These are phyloP conservation scores for Articulospora tetracladia DNA, from an alignment of 495 filamentous ascomycete genomes.

Conservation along the genomic window DNA sequence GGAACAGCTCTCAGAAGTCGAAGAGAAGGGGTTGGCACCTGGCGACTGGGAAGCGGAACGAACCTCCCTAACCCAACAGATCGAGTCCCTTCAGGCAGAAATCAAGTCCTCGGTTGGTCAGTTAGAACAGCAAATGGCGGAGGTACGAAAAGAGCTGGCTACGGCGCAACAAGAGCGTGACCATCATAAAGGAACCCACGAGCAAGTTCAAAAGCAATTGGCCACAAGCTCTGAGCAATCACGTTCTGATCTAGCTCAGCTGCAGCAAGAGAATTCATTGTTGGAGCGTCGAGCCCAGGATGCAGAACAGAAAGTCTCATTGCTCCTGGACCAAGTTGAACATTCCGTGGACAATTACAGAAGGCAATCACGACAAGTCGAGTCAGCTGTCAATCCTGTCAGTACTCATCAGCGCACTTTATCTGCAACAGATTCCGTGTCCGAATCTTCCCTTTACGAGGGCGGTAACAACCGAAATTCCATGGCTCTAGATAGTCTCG, in stretches of 20 bases:
- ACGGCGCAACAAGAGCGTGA: slow-evolving; percentile 65
- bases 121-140: slow-evolving; percentile 67
- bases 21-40: slow-evolving; percentile 41
- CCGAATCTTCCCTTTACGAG: slow-evolving; percentile 50
- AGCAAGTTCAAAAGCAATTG: slow-evolving; percentile 57
- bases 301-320: slow-evolving; percentile 87
- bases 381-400: slow-evolving; percentile 24
- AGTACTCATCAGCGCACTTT: slow-evolving; percentile 28
- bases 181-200: slow-evolving; percentile 48
- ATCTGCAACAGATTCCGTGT: slow-evolving; percentile 33
- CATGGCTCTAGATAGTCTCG: slow-evolving; percentile 84
- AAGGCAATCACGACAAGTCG: slow-evolving; percentile 60
- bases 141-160: slow-evolving; percentile 64
- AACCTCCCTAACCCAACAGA: slow-evolving; percentile 55
- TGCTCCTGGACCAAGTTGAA: slow-evolving; percentile 91
- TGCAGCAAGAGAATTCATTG: slow-evolving; percentile 74
- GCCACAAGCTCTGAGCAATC: slow-evolving; percentile 49
- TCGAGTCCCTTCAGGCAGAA: slow-evolving; percentile 62
- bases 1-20: slow-evolving; percentile 65
- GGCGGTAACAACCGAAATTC: slow-evolving; percentile 51
- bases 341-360: slow-evolving; percentile 92
- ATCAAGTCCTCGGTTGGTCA: slow-evolving; percentile 58
- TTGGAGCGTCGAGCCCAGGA: slow-evolving; percentile 81
- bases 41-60: slow-evolving; percentile 79
- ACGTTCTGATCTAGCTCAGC: slow-evolving; percentile 68